These are phyloP conservation scores for Polyporus arcularius DNA, from an alignment of 768 basidiomycete genomes.

Conservation along the genomic window DNA sequence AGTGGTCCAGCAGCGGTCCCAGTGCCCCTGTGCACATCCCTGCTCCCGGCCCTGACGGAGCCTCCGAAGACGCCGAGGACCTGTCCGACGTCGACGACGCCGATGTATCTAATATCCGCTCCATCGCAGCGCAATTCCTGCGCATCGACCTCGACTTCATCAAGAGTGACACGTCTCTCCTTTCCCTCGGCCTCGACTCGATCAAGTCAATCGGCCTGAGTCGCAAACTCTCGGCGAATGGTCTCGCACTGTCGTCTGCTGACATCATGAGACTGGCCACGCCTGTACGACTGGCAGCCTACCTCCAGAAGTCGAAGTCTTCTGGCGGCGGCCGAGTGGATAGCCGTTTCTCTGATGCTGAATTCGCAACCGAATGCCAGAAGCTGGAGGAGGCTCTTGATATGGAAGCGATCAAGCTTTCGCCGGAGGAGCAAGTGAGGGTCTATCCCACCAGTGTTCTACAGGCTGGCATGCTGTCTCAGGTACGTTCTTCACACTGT, in stretches of 20 bases:
- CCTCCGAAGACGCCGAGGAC: background rate
- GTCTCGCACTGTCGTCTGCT: slow-evolving; percentile 35
- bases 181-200: slow-evolving; percentile 50
- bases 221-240: slow-evolving; percentile 34
- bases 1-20: background rate
- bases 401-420: slow-evolving; percentile 28
- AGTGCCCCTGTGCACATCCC: background rate
- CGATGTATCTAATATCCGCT: slow-evolving; percentile 1
- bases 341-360: background rate
- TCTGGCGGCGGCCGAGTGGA: background rate
- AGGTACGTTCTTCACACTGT: slow-evolving; percentile 31
- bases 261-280: slow-evolving; percentile 35
- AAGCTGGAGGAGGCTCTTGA: background rate
- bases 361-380: slow-evolving; percentile 13
- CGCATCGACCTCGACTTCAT: slow-evolving; percentile 7
- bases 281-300: slow-evolving; percentile 9
- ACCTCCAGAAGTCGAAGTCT: background rate
- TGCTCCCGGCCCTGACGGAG: background rate
- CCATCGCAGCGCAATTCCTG: slow-evolving; percentile 14
- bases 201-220: slow-evolving; percentile 48
- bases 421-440: slow-evolving; percentile 33
- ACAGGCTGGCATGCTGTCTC: slow-evolving; percentile 52
- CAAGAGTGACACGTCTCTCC: slow-evolving; percentile 34
- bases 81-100: slow-evolving; percentile 6
- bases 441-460: slow-evolving; percentile 45